A percentile compares a stretch with the other conserved stretches of the same genome.
These are phyloP conservation scores for Aspergillus sclerotialis DNA, from an alignment of 2,329 filamentous ascomycete species.

Conservation along the genomic window DNA sequence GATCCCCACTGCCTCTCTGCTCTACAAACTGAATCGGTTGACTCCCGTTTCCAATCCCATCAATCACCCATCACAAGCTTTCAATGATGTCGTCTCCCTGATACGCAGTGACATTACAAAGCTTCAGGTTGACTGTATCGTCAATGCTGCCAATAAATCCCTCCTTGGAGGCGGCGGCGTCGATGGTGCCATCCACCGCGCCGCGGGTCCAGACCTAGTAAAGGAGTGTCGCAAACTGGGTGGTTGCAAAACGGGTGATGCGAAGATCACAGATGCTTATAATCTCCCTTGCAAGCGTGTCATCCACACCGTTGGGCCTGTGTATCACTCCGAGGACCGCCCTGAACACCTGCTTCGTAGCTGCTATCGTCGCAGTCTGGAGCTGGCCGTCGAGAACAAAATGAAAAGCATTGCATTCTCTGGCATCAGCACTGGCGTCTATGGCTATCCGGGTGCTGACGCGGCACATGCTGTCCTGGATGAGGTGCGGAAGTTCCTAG, in stretches of 20 bases:
- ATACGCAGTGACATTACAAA: conserved; percentile 75
- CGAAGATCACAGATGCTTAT: conserved; percentile 77
- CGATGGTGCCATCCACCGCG: conserved; percentile 77
- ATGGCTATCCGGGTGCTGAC: conserved; percentile 70
- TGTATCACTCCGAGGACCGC: conserved; percentile 49
- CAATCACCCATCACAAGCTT: conserved; percentile 40
- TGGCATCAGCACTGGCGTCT: conserved; percentile 80
- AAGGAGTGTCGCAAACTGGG: conserved; percentile 64
- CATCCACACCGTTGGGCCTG: conserved; percentile 85
- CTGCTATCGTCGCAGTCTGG: conserved; percentile 66
- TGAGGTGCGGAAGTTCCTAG: conserved; percentile 51
- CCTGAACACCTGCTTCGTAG: conserved; percentile 42
- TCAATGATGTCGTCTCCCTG: conserved; percentile 54
- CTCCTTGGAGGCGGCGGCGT: conserved; percentile 87
- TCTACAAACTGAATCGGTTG: conserved; percentile 58
- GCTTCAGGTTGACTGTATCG: conserved; percentile 71
- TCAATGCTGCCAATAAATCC: conserved; percentile 80
- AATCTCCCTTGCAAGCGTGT: conserved; percentile 67
- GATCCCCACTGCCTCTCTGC: conserved; percentile 43
- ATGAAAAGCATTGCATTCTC: conserved; percentile 73
- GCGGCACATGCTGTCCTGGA: conserved; percentile 67
- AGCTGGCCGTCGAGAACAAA: conserved; percentile 61
- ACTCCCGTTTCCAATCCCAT: conserved; percentile 16
- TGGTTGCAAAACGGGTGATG: conserved; percentile 70
- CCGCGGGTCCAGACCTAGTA: conserved; percentile 63